Base-by-base conservation (phyloP, 2,329 filamentous ascomycete genomes). In the Alternaria panax region DNA sequence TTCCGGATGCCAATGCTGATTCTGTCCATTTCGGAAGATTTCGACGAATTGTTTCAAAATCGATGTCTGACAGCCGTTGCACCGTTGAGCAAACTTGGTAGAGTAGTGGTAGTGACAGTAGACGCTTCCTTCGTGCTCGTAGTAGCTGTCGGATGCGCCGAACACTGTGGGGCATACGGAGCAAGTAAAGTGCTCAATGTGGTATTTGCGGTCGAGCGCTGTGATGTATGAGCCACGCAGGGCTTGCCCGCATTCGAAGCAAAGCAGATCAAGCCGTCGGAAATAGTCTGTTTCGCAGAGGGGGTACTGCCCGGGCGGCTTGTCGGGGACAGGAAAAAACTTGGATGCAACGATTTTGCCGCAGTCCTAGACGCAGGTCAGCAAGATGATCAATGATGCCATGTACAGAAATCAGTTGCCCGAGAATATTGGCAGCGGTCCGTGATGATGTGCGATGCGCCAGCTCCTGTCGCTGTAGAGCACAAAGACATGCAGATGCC, bases 71-170 rank as follows among this genome's bases (percentile, higher is more conserved):
- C 95, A 99, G 66, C 95, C 95, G 77, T 96, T 97, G 78, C 95
- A 99, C 56, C 92, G 87, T 76, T 98, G 94, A 34, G 95, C 95
- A 75, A 97, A 98, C 74, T 93, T 92, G 16, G 95, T 99, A 12
- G 94, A 98, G 79, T 99, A 99, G 79, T 99, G 95, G 77, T 96
- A 99, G 78, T 99, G 95, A 78, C 95, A 99, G 79, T 97, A 99
- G 25, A 99, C 95, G 71, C 92, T 91, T 65, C 92, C 90, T 72
- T 97, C 93, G 74, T 99, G 95, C 79, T 99, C 95, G 80, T 99
- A 99, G 79, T 99, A 99, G 77, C 93, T 97, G 82, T 99, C 95
- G 73, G 96, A 92, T 7, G 95, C 95, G 51, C 95, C 95, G 75
- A 99, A 99, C n/a, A 98, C 91, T 1, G 95, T 98, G 5, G 93